Percentiles rank a stretch among this genome's conserved stretches.
These are phyloP conservation scores for Ambrosia hybrid DNA, from an alignment of 140 eudicot species.

Conservation along the genomic window DNA sequence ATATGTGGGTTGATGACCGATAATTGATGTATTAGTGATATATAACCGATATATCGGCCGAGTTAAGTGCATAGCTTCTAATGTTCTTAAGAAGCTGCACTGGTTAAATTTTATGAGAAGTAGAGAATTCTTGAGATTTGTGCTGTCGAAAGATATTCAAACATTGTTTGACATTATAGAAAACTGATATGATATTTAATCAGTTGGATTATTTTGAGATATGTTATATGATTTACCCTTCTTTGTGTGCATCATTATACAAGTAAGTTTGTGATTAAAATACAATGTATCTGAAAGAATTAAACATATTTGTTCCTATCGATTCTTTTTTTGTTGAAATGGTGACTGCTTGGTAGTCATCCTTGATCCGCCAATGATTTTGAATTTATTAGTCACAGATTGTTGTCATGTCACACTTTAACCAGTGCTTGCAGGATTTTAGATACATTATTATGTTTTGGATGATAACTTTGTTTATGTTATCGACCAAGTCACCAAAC, in stretches of 20 bases:
- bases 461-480: conserved; percentile 20
- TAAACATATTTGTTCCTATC: background rate
- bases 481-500: background rate
- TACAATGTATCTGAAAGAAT: background rate
- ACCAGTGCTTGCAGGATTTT: background rate
- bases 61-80: too few relatives aligned
- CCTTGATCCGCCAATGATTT: background rate
- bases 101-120: too few relatives aligned
- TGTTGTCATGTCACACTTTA: background rate
- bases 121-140: background rate
- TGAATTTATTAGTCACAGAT: background rate
- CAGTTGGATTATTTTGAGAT: background rate
- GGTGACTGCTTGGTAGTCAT: background rate
- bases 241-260: background rate
- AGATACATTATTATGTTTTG: conserved; percentile 7
- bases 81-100: too few relatives aligned
- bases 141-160: conserved; percentile 1
- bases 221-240: too few relatives aligned
- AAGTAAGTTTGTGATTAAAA: conserved; percentile 6
- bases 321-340: too few relatives aligned
- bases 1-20: too few relatives aligned
- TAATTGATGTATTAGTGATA: too few relatives aligned
- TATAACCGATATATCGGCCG: too few relatives aligned
- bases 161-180: background rate
- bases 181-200: conserved; percentile 5